These are phyloP conservation scores for Mortierella sp. DNA, from an alignment of 371 early-diverging fungal species.

Conservation along the genomic window DNA sequence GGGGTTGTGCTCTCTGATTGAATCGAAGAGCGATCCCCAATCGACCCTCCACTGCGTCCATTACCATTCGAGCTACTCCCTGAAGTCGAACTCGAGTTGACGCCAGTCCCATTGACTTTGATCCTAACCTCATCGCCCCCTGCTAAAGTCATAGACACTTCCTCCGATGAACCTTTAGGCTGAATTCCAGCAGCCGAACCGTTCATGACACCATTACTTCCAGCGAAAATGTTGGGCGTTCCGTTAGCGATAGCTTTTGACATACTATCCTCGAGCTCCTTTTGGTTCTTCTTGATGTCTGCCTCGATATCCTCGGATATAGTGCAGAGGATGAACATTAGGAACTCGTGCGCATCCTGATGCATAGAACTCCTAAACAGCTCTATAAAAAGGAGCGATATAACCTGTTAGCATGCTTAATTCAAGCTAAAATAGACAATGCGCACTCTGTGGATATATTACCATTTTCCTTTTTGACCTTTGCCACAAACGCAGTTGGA, in stretches of 20 bases:
- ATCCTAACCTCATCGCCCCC: conserved; percentile 54
- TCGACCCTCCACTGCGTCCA: conserved; percentile 32
- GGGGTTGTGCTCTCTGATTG: conserved; percentile 40
- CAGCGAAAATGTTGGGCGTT: background rate
- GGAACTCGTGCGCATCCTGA: conserved; percentile 98
- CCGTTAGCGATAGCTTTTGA: conserved; percentile 27
- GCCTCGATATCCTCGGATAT: conserved; percentile 89
- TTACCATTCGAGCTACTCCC: conserved; percentile 22
- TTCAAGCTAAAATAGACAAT: conserved; percentile 12
- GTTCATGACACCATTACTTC: conserved; percentile 13
- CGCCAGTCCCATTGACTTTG: conserved; percentile 48
- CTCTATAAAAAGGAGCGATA: conserved; percentile 63
- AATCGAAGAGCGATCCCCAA: conserved; percentile 41
- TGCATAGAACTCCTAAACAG: conserved; percentile 94
- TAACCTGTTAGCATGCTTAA: conserved; percentile 17
- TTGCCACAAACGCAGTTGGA: conserved; percentile 89
- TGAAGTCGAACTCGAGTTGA: conserved; percentile 27
- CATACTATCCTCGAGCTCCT: conserved; percentile 43
- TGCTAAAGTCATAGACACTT: conserved; percentile 37
- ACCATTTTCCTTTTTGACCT: conserved; percentile 93
- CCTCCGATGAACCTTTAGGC: conserved; percentile 28
- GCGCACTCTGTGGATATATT: conserved; percentile 15
- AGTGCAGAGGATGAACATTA: conserved; percentile 93
- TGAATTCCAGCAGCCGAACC: conserved; percentile 3
- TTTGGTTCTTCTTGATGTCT: conserved; percentile 64